These are phyloP conservation scores for Sarocladiaceae sp. DNA, from an alignment of 2,329 filamentous ascomycete genomes.

Conservation along the genomic window DNA sequence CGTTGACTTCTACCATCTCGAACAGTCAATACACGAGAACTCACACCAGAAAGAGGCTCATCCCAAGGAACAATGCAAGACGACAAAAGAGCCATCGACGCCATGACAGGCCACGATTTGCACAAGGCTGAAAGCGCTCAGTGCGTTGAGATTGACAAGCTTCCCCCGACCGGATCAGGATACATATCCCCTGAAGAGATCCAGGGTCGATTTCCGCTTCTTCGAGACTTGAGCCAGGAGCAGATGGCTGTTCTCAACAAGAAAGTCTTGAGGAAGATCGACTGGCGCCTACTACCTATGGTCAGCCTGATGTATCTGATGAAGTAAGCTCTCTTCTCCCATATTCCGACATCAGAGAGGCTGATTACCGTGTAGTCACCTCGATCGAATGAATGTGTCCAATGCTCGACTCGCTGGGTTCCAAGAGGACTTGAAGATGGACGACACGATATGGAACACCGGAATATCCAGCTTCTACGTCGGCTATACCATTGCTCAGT, in stretches of 20 bases:
- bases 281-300: slow-evolving; percentile 25
- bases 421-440: slow-evolving; percentile 27
- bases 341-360: slow-evolving; percentile 9
- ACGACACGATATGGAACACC: slow-evolving; percentile 29
- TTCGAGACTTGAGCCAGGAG: slow-evolving; percentile 10
- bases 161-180: neutral
- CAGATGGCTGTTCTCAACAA: slow-evolving; percentile 18
- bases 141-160: slow-evolving; percentile 4
- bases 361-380: slow-evolving; percentile 38
- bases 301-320: slow-evolving; percentile 24
- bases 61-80: too few species aligned
- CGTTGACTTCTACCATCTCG: too few species aligned
- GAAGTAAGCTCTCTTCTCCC: slow-evolving; percentile 15
- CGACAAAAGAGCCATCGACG: too few species aligned
- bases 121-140: slow-evolving; percentile 2
- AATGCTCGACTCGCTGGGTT: slow-evolving; percentile 32
- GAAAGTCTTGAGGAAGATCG: slow-evolving; percentile 22
- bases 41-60: too few species aligned
- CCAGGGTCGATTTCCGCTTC: slow-evolving; percentile 6
- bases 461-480: slow-evolving; percentile 39
- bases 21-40: too few species aligned
- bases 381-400: slow-evolving; percentile 46
- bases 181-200: slow-evolving; percentile 11
- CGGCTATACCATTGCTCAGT: slow-evolving; percentile 37
- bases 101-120: too few species aligned